Conservation (phyloP, 2,329 filamentous ascomycete species). For the Chalaropsis ovoidea region DNA sequence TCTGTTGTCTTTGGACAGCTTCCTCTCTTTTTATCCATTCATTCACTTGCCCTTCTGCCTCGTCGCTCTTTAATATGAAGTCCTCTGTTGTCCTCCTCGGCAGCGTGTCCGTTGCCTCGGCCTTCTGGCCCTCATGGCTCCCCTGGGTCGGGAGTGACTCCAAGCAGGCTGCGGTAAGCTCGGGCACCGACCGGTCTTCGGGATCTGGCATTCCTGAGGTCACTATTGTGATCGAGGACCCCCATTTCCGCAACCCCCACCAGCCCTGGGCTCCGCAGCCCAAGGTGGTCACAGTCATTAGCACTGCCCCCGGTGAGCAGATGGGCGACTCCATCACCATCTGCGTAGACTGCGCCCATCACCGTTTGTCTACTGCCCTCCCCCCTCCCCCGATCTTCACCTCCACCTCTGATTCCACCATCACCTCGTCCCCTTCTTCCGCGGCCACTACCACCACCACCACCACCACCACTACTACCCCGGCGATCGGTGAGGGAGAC, state of each 20-base stretch:
- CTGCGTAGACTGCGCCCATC: not conserved
- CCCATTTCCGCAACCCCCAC: not conserved
- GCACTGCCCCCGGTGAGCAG: not conserved
- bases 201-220: not conserved
- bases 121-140: not conserved
- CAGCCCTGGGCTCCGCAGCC: not conserved
- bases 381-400: not conserved
- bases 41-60: not conserved
- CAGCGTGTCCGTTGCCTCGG: not conserved
- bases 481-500: not conserved
- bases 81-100: not conserved
- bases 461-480: not conserved
- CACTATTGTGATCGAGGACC: not conserved
- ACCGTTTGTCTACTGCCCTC: not conserved
- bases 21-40: not conserved
- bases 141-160: not conserved
- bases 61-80: not conserved
- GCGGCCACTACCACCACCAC: not conserved
- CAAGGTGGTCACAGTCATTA: not conserved
- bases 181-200: not conserved
- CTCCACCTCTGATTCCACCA: not conserved
- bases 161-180: not conserved
- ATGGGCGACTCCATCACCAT: not conserved
- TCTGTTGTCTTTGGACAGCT: not conserved
- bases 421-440: not conserved